Base-by-base conservation (phyloP, 176 grass and related monocot genomes). In the Triticum aestivum region DNA sequence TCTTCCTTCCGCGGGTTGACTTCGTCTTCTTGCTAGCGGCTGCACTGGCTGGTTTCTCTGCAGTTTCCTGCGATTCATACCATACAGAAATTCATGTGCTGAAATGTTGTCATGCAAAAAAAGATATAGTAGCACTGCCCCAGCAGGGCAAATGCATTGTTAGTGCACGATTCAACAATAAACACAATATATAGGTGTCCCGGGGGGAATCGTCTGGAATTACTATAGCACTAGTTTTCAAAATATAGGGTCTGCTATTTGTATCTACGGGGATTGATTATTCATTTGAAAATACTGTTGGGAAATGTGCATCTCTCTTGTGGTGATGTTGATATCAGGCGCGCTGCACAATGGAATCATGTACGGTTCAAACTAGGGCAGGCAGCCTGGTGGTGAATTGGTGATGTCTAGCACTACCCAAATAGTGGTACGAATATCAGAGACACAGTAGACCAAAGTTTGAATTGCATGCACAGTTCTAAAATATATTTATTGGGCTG, bases 11-110 rank as follows among this genome's bases (percentile, higher is more conserved):
- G 17, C 89, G 65, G 2, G 75, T 32, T 17, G 37, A 76, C 74
- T 90, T 90, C 29, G 85, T 74, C 59, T 87, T 90, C 85, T 90
- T 90, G 85, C 42, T 84, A 8, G 85, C 75, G 4, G 75, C 59
- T 67, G 85, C 59, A 13, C 86, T 87, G 5, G 66, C 79, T 84
- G 80, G 39, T 79, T 90, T 90, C 34, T 75, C 84, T 5, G 89
- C 42, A 65, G 84, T 58, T 6, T 87, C 89, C 89, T 87, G 75
- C 35, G 21, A 29, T 59, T 26, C 15, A 35, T 32, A 78, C 52
- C 20, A 39, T 6, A 58, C 14, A 38, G 10, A 39, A 5, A 27
- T 68, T 67, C 42, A 83, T 61, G 20, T 83, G 26, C 26, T 64
- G 34, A 3, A 78, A 63, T 27, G 14, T 17, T 59, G 45, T 18